phyloP scores from a whole-genome alignment of 306 rosid genomes.

The Vachellia collinsii region DNA sequence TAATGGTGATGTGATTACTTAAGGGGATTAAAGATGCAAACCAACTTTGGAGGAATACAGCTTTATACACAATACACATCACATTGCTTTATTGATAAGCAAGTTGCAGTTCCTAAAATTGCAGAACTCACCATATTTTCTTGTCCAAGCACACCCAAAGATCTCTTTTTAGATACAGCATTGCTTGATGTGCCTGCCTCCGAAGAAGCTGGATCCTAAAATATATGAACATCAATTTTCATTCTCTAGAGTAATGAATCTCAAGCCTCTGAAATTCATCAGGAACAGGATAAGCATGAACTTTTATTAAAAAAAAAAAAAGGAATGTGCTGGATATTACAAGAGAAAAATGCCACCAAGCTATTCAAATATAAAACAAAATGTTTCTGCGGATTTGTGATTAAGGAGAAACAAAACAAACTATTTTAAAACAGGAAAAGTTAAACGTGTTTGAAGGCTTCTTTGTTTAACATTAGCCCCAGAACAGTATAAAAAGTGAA shows the following conservation, averaged over 20 bases:
- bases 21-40: constrained; percentile 16
- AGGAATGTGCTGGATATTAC: background rate
- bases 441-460: constrained; percentile 14
- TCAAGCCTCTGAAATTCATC: constrained; percentile 15
- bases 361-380: constrained; percentile 28
- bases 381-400: constrained; percentile 1
- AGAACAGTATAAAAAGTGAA: constrained; percentile 21
- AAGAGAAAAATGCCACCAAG: constrained; percentile 23
- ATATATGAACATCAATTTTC: constrained; percentile 31
- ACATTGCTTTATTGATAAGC: constrained; percentile 30
- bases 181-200: constrained; percentile 45
- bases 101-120: constrained; percentile 22
- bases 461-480: background rate
- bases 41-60: background rate
- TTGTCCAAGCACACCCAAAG: constrained; percentile 42
- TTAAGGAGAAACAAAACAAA: constrained; percentile 29
- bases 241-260: constrained; percentile 23
- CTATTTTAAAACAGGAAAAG: constrained; percentile 17
- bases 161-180: constrained; percentile 59
- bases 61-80: background rate
- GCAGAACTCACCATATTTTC: constrained; percentile 55
- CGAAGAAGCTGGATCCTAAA: constrained; percentile 64
- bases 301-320: background rate
- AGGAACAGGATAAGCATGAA: constrained; percentile 27
- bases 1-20: constrained; percentile 5